phyloP scores from a whole-genome alignment of 73 alveolate genomes.

The Tetrahymena thermophila region DNA sequence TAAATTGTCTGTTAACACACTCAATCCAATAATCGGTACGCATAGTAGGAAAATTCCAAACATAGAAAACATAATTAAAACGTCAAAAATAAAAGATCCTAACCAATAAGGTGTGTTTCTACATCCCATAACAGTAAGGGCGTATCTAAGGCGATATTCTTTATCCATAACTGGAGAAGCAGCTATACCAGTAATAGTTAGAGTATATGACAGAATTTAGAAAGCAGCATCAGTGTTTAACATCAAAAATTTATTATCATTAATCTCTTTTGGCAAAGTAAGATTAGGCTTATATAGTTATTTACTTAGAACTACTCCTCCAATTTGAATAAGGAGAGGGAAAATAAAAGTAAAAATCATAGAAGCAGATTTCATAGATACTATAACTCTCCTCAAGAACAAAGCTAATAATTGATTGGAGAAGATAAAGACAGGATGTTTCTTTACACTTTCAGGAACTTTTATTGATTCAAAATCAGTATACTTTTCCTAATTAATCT shows the following conservation, averaged over 20 bases:
- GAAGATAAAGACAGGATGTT: neutral
- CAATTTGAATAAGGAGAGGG: neutral
- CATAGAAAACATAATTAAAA: neutral
- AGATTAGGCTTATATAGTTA: neutral
- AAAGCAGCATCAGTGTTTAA: neutral
- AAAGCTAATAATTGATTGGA: neutral
- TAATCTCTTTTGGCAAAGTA: neutral
- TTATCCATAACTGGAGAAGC: constrained; percentile 14
- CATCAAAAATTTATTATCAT: neutral
- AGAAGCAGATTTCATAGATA: neutral
- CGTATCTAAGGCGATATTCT: constrained; percentile 1
- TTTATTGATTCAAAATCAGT: neutral
- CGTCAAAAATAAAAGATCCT: neutral
- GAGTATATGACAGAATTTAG: neutral
- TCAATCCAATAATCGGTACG: neutral
- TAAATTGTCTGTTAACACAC: neutral
- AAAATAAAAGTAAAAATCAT: neutral
- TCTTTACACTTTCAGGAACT: neutral
- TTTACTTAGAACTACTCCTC: neutral
- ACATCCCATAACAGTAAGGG: neutral
- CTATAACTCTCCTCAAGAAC: constrained; percentile 8
- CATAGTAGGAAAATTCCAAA: neutral
- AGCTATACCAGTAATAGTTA: neutral
- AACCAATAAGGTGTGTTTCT: constrained; percentile 16
- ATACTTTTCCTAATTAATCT: neutral